phyloP scores from a whole-genome alignment of 2,329 filamentous ascomycete genomes.

The Trematosphaeria pertusa region DNA sequence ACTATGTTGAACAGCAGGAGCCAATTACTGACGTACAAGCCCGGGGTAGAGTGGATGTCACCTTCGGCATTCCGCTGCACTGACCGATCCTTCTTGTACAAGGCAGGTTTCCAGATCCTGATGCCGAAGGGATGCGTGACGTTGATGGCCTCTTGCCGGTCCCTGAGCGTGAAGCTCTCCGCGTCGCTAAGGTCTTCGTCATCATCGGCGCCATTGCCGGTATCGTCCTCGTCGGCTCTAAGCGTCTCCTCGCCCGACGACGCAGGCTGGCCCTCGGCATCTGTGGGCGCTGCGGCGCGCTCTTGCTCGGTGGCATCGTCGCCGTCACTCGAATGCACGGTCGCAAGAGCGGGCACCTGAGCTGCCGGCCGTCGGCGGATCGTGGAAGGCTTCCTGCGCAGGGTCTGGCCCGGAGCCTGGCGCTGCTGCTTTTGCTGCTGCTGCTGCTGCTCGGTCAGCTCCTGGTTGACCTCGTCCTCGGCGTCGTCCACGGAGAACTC shows the following conservation, averaged over 20 bases:
- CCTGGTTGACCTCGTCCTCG: slow-evolving; percentile 77
- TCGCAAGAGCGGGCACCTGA: slow-evolving; percentile 54
- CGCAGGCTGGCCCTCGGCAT: slow-evolving; percentile 30
- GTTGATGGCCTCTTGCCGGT: slow-evolving; percentile 97
- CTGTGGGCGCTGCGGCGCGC: slow-evolving; percentile 28
- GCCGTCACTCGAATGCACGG: slow-evolving; percentile 52
- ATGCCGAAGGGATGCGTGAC: slow-evolving; percentile 99
- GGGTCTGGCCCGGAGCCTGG: slow-evolving; percentile 38
- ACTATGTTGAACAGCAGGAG: slow-evolving; percentile 86
- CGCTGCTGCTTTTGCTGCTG: slow-evolving; percentile 26
- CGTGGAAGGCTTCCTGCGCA: slow-evolving; percentile 60
- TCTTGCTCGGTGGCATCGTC: slow-evolving; percentile 52
- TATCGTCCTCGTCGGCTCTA: slow-evolving; percentile 51
- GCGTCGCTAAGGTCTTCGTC: slow-evolving; percentile 83
- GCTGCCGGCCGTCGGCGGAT: slow-evolving; percentile 57
- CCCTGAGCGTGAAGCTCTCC: slow-evolving; percentile 96
- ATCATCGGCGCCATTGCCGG: slow-evolving; percentile 68
- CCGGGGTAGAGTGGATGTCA: slow-evolving; percentile 94
- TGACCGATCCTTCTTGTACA: slow-evolving; percentile 97
- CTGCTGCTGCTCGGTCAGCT: slow-evolving; percentile 55
- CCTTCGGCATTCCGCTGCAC: slow-evolving; percentile 96
- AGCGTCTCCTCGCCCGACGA: slow-evolving; percentile 51
- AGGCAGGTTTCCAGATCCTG: slow-evolving; percentile 95
- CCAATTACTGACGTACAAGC: slow-evolving; percentile 83
- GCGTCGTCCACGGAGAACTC: slow-evolving; percentile 94